These are phyloP conservation scores for Penicillium simplicissimum DNA, from an alignment of 495 filamentous ascomycete species.

Conservation along the genomic window DNA sequence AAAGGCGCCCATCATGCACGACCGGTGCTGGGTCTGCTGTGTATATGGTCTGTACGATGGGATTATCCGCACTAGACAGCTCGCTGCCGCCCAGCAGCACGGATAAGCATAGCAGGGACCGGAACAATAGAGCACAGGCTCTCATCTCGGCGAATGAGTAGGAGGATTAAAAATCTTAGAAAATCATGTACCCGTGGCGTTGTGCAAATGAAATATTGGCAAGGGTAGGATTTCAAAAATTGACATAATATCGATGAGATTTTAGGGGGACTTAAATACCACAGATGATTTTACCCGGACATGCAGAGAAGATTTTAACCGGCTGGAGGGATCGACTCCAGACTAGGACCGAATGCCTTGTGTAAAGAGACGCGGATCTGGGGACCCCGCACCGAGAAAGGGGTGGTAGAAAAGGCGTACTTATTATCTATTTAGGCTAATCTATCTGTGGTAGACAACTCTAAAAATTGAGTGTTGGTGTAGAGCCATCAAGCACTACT, in stretches of 20 bases:
- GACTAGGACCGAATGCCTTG: neutral
- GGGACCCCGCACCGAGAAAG: neutral
- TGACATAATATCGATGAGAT: neutral
- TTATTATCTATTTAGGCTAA: neutral
- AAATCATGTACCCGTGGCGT: neutral
- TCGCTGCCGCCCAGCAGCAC: neutral
- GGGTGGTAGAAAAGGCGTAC: neutral
- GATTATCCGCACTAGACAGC: constrained; percentile 3
- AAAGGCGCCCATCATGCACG: constrained; percentile 30
- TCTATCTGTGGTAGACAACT: neutral
- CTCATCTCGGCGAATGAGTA: neutral
- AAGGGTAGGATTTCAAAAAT: neutral
- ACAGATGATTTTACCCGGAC: neutral
- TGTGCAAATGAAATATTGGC: neutral
- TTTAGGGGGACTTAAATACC: neutral
- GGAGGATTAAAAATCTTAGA: neutral
- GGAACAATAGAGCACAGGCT: neutral
- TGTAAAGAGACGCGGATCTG: neutral
- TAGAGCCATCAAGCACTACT: neutral
- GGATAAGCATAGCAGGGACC: neutral
- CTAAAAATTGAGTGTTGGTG: neutral
- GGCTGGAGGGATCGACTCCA: neutral
- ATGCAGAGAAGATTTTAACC: neutral
- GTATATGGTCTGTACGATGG: constrained; percentile 24
- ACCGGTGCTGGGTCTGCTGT: constrained; percentile 33